Percentiles rank a stretch among this genome's conserved stretches.
phyloP scores from a whole-genome alignment of 306 rosid species.

The Trifolium repens region DNA sequence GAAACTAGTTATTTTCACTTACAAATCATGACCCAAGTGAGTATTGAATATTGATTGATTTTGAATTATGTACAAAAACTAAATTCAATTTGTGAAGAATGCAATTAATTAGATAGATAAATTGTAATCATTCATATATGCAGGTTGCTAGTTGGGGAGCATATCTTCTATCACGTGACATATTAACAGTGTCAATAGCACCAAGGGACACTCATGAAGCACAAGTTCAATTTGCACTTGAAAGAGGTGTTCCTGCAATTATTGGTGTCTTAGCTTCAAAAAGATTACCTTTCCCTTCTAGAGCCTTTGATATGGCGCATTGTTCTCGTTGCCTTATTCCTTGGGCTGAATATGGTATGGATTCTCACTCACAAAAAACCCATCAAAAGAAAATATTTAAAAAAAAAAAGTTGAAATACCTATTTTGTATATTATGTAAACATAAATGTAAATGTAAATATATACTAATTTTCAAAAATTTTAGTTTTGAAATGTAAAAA shows the following conservation, averaged over 20 bases:
- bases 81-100: neutral
- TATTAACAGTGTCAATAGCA: conserved; percentile 67
- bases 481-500: too few species aligned
- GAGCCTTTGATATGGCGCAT: conserved; percentile 86
- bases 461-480: too few species aligned
- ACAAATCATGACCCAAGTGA: too few species aligned
- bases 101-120: neutral
- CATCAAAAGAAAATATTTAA: too few species aligned
- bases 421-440: too few species aligned
- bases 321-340: conserved; percentile 91
- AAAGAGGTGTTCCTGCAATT: conserved; percentile 78
- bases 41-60: too few species aligned
- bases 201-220: conserved; percentile 83
- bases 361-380: neutral
- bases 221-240: conserved; percentile 84
- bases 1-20: too few species aligned
- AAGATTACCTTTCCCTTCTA: conserved; percentile 73
- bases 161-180: conserved; percentile 61
- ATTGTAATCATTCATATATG: neutral
- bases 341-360: conserved; percentile 59
- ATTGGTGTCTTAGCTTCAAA: conserved; percentile 76
- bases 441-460: too few species aligned
- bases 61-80: too few species aligned
- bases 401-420: too few species aligned
- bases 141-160: conserved; percentile 98